Evolutionary conservation across 305 asterid genomes (phyloP), one percentile per base, ranked within the genome.

Genomic region (Ilex paraguariensis): DNA sequence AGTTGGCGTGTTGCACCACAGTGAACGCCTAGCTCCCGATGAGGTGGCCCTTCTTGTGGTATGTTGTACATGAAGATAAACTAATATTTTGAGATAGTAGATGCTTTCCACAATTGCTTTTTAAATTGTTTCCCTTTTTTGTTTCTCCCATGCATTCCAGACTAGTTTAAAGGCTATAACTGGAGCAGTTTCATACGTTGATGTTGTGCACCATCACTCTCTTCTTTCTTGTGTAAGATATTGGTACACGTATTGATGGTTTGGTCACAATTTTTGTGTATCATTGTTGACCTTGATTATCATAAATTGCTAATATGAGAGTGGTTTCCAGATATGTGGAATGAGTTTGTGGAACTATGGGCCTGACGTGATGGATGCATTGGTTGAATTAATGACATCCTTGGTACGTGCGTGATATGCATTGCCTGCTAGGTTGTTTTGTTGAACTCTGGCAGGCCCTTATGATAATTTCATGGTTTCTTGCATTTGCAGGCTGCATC

Each of bases 1-100:
- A 62, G 76, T 85, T 69, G 79, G 77, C 13, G 82, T 82, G 75
- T 69, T 94, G 67, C 75, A 75, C 71, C 85, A 65, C 52, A 79
- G 53, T 55, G 76, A 82, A 51, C 75, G 62, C 31, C 79, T 82
- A 63, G 54, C 5, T n/a, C 48, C 81, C 6, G 99, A 85, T 45
- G 85, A 90, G 71, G 91, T 77, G 66, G 96, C 99, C 61, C 80
- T 79, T 55, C 93, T 88, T 5, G 93, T 87, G 96, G 99, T 93
- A 86, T 63, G 84, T 48, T 57, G 45, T 56, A n/a, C 12, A 30
- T 21, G 48, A 21, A 33, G 32, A 21, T 30, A 14, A 53, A 10
- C 40, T 66, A 52, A 8, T 12, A 21, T 59, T 36, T 32, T 52
- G 21, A 13, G 11, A 30, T 52, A 28, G 40, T 16, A 46, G 32